Conservation (phyloP, 202 grass and related monocot species). For the Musa balbisiana region DNA sequence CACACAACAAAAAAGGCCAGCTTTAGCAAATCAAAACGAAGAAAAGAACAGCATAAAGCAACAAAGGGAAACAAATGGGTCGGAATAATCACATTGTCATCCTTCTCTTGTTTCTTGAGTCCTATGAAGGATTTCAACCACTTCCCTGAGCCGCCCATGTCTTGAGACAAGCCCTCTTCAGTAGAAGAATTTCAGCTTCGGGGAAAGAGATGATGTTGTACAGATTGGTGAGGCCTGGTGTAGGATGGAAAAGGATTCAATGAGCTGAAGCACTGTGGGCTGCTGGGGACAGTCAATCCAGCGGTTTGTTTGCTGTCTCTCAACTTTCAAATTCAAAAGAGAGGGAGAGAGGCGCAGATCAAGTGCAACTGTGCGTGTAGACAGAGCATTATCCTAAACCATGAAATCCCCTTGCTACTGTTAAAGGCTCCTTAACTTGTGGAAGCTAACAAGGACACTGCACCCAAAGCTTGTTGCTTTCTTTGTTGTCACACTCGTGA, state of each 20-base stretch:
- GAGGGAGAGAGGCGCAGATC: background rate
- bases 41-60: background rate
- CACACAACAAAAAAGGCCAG: background rate
- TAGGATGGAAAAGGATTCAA: background rate
- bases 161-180: constrained; percentile 1
- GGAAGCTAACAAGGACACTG: background rate
- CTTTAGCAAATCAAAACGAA: background rate
- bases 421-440: too few relatives aligned
- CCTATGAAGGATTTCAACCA: constrained; percentile 86
- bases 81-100: constrained; percentile 38
- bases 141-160: constrained; percentile 67
- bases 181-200: constrained; percentile 18
- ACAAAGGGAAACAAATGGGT: background rate
- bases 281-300: background rate
- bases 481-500: background rate
- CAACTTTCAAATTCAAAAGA: background rate
- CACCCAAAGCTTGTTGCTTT: background rate
- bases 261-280: background rate
- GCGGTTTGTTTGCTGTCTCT: background rate
- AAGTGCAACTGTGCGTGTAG: too few relatives aligned
- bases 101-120: constrained; percentile 75
- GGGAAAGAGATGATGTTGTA: background rate
- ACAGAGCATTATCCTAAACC: too few relatives aligned
- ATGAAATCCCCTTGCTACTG: too few relatives aligned
- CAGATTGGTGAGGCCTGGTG: background rate